Evolutionary conservation across 179 eudicot genomes (phyloP).

Genomic region (Heliamphora pulchella): DNA sequence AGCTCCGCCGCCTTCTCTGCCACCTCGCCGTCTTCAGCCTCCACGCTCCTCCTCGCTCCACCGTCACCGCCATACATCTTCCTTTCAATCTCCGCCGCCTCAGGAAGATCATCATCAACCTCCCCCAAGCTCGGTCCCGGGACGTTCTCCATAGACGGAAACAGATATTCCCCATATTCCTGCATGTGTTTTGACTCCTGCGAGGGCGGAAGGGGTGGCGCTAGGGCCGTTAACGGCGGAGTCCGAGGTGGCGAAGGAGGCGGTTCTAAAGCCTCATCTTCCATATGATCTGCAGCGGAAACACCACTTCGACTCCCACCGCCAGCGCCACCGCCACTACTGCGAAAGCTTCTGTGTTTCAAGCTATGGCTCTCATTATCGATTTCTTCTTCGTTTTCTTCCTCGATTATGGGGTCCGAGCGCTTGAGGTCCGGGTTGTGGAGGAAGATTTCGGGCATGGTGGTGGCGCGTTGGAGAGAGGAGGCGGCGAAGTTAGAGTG

Average conservation of each 20-base stretch:
- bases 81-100: constrained; percentile 34
- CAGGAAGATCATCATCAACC: constrained; percentile 22
- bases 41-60: constrained; percentile 11
- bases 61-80: constrained; percentile 17
- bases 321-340: constrained; percentile 35
- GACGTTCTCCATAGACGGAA: constrained; percentile 32
- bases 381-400: constrained; percentile 41
- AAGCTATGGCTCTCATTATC: constrained; percentile 30
- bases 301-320: constrained; percentile 23
- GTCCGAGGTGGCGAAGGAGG: constrained; percentile 28
- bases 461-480: constrained; percentile 53
- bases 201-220: constrained; percentile 24
- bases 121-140: constrained; percentile 36
- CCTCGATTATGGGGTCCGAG: constrained; percentile 46
- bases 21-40: constrained; percentile 13
- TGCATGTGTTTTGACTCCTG: constrained; percentile 19
- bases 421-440: constrained; percentile 24
- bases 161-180: constrained; percentile 36
- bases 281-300: constrained; percentile 10
- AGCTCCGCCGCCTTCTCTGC: constrained; percentile 26
- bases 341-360: constrained; percentile 21
- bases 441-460: constrained; percentile 56
- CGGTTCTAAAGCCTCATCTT: constrained; percentile 20
- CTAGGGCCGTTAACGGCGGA: constrained; percentile 18
- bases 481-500: constrained; percentile 20